phyloP scores from a whole-genome alignment of 805 yeast genomes.

The Ogataea henricii region DNA sequence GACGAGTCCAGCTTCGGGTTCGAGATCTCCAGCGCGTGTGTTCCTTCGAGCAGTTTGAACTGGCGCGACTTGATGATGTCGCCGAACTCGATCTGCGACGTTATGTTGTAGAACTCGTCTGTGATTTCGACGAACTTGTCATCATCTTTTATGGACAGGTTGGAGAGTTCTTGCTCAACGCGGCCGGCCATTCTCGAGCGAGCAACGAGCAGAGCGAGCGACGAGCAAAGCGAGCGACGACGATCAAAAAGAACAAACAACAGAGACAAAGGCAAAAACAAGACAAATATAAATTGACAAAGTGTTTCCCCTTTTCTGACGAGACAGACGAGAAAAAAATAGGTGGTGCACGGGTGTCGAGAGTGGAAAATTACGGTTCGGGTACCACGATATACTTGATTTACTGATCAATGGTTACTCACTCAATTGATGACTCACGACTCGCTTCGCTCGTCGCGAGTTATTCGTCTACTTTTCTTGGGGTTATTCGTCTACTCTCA shows the following conservation, averaged over 20 bases:
- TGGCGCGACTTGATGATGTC: constrained; percentile 58
- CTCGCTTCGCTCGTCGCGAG: too few relatives aligned
- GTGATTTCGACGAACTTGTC: constrained; percentile 56
- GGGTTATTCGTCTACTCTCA: not conserved
- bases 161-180: constrained; percentile 10
- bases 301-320: not conserved
- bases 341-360: not conserved
- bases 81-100: constrained; percentile 40
- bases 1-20: constrained; percentile 80
- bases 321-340: not conserved
- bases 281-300: too few relatives aligned
- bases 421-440: too few relatives aligned
- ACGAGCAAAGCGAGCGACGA: too few relatives aligned
- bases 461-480: too few relatives aligned
- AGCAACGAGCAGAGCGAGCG: too few relatives aligned
- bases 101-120: constrained; percentile 43
- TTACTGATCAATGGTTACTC: too few relatives aligned
- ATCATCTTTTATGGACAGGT: constrained; percentile 6
- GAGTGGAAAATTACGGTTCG: not conserved
- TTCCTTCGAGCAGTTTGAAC: constrained; percentile 77
- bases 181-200: constrained; percentile 11
- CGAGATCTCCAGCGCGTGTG: constrained; percentile 81
- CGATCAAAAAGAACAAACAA: too few relatives aligned
- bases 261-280: too few relatives aligned
- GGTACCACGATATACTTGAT: too few relatives aligned